These are phyloP conservation scores for Pseudonitzschia pungens DNA, from an alignment of 108 stramenopile species.

Conservation along the genomic window DNA sequence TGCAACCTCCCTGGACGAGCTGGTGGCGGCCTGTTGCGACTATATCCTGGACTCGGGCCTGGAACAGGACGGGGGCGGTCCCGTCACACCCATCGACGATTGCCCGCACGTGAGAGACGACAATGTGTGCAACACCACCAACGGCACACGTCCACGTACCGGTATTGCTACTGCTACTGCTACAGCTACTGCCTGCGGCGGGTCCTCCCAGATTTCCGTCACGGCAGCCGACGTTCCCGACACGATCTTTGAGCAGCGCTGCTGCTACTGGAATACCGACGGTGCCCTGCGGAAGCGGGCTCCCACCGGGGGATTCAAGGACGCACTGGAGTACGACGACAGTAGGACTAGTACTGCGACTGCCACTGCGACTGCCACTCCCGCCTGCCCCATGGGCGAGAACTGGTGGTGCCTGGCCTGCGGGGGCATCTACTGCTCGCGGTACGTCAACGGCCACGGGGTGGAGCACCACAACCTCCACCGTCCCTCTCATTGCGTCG, in stretches of 20 bases:
- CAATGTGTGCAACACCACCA: neutral
- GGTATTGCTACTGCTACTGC: too few relatives aligned
- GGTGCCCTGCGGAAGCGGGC: too few relatives aligned
- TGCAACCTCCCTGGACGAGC: conserved; percentile 17
- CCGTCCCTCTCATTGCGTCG: conserved; percentile 78
- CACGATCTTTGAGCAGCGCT: neutral
- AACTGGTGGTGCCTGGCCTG: conserved; percentile 80
- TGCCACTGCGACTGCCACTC: too few relatives aligned
- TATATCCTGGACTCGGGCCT: conserved; percentile 65
- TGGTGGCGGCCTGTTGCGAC: conserved; percentile 49
- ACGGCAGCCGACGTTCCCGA: neutral
- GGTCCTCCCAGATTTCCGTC: too few relatives aligned
- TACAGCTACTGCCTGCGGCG: too few relatives aligned
- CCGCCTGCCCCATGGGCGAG: conserved; percentile 50
- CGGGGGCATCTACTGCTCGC: conserved; percentile 56
- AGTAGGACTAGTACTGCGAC: neutral
- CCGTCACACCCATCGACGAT: conserved; percentile 59
- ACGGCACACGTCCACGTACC: neutral
- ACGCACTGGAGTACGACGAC: neutral
- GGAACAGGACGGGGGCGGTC: conserved; percentile 63
- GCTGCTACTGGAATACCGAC: too few relatives aligned
- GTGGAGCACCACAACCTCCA: conserved; percentile 53
- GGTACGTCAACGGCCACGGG: conserved; percentile 78
- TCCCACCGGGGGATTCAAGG: conserved; percentile 12
- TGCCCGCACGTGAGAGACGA: conserved; percentile 61